Evolutionary conservation across 768 basidiomycete species (phyloP).

Genomic region (Macrocybe gigantea): DNA sequence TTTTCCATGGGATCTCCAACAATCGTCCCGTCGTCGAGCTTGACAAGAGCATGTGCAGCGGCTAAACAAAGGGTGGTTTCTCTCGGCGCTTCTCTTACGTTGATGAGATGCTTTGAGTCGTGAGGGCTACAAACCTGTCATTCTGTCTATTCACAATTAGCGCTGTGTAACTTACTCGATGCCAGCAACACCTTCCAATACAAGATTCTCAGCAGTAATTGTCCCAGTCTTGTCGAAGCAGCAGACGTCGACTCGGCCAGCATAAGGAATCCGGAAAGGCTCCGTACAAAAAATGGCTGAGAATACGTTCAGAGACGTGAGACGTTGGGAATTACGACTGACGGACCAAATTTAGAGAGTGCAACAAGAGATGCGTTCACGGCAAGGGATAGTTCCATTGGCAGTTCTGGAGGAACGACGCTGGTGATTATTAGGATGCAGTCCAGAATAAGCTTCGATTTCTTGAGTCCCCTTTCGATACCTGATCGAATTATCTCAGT

Average conservation of each 20-base stretch:
- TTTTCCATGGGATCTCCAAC: conserved; percentile 99
- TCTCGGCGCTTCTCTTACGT: conserved; percentile 69
- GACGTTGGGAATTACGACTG: not conserved
- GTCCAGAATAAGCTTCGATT: conserved; percentile 91
- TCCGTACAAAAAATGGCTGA: conserved; percentile 98
- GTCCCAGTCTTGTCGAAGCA: conserved; percentile 99
- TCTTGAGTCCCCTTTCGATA: conserved; percentile 88
- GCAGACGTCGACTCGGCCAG: conserved; percentile 95
- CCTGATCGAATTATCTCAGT: conserved; percentile 35
- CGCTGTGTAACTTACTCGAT: conserved; percentile 60
- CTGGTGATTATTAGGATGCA: conserved; percentile 96
- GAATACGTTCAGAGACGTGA: not conserved
- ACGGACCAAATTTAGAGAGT: conserved; percentile 83
- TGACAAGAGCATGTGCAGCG: conserved; percentile 90
- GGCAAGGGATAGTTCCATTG: conserved; percentile 95
- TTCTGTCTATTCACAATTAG: conserved; percentile 4
- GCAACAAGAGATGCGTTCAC: conserved; percentile 95
- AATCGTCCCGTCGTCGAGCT: conserved; percentile 87
- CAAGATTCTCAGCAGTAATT: conserved; percentile 92
- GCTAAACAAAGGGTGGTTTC: conserved; percentile 88
- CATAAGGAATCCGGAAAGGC: conserved; percentile 95
- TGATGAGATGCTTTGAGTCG: conserved; percentile 62
- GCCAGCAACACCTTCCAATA: conserved; percentile 90
- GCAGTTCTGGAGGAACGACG: conserved; percentile 95
- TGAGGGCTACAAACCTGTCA: conserved; percentile 34